Percentiles rank a stretch among this genome's conserved stretches.
These are phyloP conservation scores for Pseudogymnoascus sp. DNA, from an alignment of 2,329 filamentous ascomycete genomes.

Conservation along the genomic window DNA sequence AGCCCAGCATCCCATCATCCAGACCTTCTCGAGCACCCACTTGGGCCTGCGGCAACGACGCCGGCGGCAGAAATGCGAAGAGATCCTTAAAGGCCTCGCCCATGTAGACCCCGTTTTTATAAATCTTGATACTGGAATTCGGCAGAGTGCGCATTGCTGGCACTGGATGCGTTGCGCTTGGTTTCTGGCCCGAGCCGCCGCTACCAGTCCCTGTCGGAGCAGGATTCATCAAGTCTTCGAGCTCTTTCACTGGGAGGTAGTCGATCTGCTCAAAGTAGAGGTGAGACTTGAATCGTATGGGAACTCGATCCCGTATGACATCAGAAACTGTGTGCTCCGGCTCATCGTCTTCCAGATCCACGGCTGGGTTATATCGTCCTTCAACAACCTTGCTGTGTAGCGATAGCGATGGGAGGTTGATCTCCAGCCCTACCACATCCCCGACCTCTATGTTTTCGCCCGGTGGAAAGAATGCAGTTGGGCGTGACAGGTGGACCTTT, in stretches of 20 bases:
- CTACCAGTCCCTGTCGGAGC: slow-evolving; percentile 39
- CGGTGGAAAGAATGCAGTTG: slow-evolving; percentile 77
- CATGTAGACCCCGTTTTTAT: slow-evolving; percentile 82
- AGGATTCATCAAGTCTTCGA: slow-evolving; percentile 75
- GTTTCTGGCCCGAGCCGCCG: slow-evolving; percentile 44
- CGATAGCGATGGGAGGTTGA: slow-evolving; percentile 75
- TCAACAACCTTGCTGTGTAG: slow-evolving; percentile 83
- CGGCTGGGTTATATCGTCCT: slow-evolving; percentile 77
- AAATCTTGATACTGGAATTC: slow-evolving; percentile 75
- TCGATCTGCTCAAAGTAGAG: slow-evolving; percentile 92
- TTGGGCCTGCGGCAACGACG: slow-evolving; percentile 63
- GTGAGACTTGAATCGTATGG: slow-evolving; percentile 87
- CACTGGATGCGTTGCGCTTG: slow-evolving; percentile 62
- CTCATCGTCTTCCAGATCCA: slow-evolving; percentile 57
- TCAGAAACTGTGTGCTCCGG: slow-evolving; percentile 53
- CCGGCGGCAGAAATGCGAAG: slow-evolving; percentile 83
- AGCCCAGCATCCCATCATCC: slow-evolving; percentile 91
- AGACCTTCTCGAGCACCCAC: slow-evolving; percentile 75
- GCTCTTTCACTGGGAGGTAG: slow-evolving; percentile 77
- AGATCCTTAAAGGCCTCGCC: slow-evolving; percentile 84
- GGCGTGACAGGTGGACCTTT: slow-evolving; percentile 85
- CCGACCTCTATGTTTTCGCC: slow-evolving; percentile 76
- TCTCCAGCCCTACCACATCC: slow-evolving; percentile 89
- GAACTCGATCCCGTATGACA: slow-evolving; percentile 88
- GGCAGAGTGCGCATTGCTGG: slow-evolving; percentile 79